Base-by-base conservation (phyloP, 768 basidiomycete species). In the Leccinum subtestaceum region DNA sequence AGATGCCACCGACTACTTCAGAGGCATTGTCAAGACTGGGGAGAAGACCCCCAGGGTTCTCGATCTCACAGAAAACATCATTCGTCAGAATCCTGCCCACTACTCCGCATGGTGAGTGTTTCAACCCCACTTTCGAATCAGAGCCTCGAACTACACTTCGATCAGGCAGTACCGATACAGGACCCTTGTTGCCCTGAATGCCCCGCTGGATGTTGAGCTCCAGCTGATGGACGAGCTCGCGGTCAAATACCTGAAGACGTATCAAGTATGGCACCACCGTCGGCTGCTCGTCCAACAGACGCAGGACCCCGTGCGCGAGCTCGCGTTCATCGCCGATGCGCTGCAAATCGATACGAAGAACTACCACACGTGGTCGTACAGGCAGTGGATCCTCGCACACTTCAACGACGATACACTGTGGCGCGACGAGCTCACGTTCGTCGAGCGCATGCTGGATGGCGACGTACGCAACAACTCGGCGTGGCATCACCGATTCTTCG, bases 311-410 rank as follows among this genome's bases (percentile, higher is more conserved):
- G 69, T 58, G 3, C 80, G 81, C 9, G 97, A 99, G 73, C 86
- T 98, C 56, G 78, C 70, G 36, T 98, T 97, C 73, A 87, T 94
- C 70, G 81, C 86, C 53, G 74, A 76, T 56, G 86, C 86, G 1
- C 83, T 99, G 31, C 75, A 82, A 8, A 80, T 75, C 21, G 97
- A 99, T 70, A 75, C 84, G 48, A 99, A 99, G 83, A 99, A 99
- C 77, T 99, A 99, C 72, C 96, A 98, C 73, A 98, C 97, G 0
- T 99, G 97, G 97, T 91, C 92, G 8, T 96, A 98, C 74, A 83
- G 96, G 7, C 95, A 99, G 72, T 98, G 95, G 94, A 72, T 95
- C 12, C 84, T 97, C 46, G 87, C 91, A 9, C 85, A 88, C 69
- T 95, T 95, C 78, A 85, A 87, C 65, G 80, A 86, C 57, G 80